Percentiles rank a stretch among this genome's conserved stretches.
These are phyloP conservation scores for Schizonepeta tenuifolia DNA, from an alignment of 257 asterid genomes.

Conservation along the genomic window DNA sequence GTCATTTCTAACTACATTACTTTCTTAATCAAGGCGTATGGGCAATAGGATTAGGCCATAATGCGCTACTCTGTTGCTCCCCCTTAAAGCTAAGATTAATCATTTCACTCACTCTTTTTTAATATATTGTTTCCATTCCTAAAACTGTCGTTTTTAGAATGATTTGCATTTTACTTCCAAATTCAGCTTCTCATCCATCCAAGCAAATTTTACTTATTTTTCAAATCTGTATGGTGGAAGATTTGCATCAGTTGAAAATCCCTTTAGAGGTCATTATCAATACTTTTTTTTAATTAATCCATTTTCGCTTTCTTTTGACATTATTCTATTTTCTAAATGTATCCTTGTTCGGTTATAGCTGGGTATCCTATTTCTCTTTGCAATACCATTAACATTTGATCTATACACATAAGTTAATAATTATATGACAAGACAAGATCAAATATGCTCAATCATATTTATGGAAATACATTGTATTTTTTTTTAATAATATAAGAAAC, in stretches of 20 bases:
- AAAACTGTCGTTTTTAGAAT: slow-evolving; percentile 52
- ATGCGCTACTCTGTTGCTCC: slow-evolving; percentile 52
- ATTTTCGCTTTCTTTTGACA: neutral
- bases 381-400: neutral
- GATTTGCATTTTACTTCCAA: slow-evolving; percentile 74
- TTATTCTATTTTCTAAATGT: neutral
- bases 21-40: slow-evolving; percentile 29
- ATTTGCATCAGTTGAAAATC: slow-evolving; percentile 63
- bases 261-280: slow-evolving; percentile 33
- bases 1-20: slow-evolving; percentile 40
- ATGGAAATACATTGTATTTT: too few species aligned
- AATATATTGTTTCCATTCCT: neutral
- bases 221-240: slow-evolving; percentile 68
- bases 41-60: slow-evolving; percentile 55
- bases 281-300: slow-evolving; percentile 1
- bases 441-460: too few species aligned
- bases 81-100: slow-evolving; percentile 81
- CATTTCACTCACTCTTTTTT: slow-evolving; percentile 44
- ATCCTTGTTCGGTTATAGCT: neutral
- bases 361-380: neutral
- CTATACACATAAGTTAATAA: too few species aligned
- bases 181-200: slow-evolving; percentile 66
- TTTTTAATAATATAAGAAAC: too few species aligned
- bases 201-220: slow-evolving; percentile 53
- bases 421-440: too few species aligned